Evolutionary conservation across 225 moss, liverwort and hornwort species (phyloP).

Genomic region (Neckera pumila): DNA sequence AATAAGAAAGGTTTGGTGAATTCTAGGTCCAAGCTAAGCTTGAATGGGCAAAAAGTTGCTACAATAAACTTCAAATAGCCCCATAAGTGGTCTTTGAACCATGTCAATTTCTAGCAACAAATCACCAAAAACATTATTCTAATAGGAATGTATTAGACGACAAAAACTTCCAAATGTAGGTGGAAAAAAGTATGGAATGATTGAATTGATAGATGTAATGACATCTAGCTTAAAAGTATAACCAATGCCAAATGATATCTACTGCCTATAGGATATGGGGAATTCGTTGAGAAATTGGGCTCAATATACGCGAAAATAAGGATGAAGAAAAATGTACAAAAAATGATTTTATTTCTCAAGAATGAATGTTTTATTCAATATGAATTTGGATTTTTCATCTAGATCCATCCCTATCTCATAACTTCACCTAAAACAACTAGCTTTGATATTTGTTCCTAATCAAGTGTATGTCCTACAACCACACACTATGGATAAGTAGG

Average conservation of each 20-base stretch:
- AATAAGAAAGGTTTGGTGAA: too few species aligned
- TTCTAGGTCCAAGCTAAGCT: too few species aligned
- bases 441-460: neutral
- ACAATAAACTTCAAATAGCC: too few species aligned
- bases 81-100: neutral
- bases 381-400: neutral
- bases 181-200: neutral
- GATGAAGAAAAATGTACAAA: neutral
- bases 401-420: rapidly evolving
- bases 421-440: neutral
- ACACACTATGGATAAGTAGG: neutral
- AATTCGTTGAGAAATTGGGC: neutral
- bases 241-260: too few species aligned
- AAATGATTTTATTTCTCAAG: neutral
- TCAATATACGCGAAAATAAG: too few species aligned
- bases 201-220: neutral
- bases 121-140: neutral
- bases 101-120: neutral
- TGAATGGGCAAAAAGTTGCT: too few species aligned
- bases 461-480: neutral
- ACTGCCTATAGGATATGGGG: rapidly evolving
- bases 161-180: neutral
- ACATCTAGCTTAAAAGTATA: too few species aligned
- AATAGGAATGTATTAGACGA: neutral
- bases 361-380: neutral